These are phyloP conservation scores for Schizophyllum commune DNA, from an alignment of 1,284 basidiomycete species.

Conservation along the genomic window DNA sequence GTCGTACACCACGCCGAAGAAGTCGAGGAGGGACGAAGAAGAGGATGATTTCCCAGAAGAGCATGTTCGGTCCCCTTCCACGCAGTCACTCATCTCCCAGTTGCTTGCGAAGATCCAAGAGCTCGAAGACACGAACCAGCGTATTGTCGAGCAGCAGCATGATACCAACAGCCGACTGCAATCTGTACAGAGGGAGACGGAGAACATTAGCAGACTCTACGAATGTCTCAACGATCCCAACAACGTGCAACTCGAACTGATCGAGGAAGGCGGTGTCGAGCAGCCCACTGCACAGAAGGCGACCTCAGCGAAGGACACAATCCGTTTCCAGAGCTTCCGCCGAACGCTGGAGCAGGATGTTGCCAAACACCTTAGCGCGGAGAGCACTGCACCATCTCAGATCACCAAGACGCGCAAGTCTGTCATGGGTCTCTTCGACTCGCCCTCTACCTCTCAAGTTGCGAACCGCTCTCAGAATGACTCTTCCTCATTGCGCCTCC, in stretches of 20 bases:
- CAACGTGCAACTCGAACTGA: constrained; percentile 36
- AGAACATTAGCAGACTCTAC: constrained; percentile 62
- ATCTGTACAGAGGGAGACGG: constrained; percentile 64
- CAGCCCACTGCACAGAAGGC: constrained; percentile 5
- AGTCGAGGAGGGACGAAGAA: neutral
- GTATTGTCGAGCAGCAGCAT: constrained; percentile 61
- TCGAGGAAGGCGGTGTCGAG: constrained; percentile 15
- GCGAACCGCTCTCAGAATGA: neutral
- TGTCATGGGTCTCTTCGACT: constrained; percentile 58
- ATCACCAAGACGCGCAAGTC: constrained; percentile 40
- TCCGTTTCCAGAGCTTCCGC: constrained; percentile 32
- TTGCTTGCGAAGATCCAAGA: constrained; percentile 74
- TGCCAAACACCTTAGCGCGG: constrained; percentile 10
- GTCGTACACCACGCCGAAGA: neutral
- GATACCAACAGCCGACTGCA: constrained; percentile 54
- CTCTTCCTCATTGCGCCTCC: neutral
- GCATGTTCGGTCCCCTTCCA: neutral
- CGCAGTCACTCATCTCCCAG: constrained; percentile 55
- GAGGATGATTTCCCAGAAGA: neutral
- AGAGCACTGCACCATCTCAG: neutral
- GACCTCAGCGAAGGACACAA: constrained; percentile 16
- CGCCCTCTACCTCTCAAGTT: constrained; percentile 6
- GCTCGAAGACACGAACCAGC: constrained; percentile 65
- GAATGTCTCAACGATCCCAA: constrained; percentile 59
- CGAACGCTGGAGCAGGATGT: constrained; percentile 21